A percentile compares a stretch with the other conserved stretches of the same genome.
These are phyloP conservation scores for Poa annua DNA, from an alignment of 176 grass and related monocot genomes.

Conservation along the genomic window DNA sequence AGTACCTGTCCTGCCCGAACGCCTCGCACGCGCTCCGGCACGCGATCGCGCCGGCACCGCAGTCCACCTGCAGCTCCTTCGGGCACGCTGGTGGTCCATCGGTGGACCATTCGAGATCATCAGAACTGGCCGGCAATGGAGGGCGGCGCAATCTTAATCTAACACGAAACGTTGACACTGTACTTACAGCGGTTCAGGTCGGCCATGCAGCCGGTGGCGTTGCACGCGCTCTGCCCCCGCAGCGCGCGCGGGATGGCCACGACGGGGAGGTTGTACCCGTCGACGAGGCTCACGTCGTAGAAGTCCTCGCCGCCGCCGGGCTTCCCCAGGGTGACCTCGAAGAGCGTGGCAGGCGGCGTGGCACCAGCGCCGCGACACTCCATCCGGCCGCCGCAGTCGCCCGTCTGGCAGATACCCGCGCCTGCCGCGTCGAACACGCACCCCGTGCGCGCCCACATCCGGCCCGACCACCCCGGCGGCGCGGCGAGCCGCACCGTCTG, in stretches of 20 bases:
- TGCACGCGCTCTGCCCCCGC: conserved; percentile 54
- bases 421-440: conserved; percentile 81
- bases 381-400: conserved; percentile 76
- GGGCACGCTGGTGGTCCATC: conserved; percentile 50
- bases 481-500: conserved; percentile 61
- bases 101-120: background rate
- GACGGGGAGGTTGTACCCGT: conserved; percentile 71
- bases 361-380: conserved; percentile 72
- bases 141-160: too few relatives aligned
- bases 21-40: conserved; percentile 88
- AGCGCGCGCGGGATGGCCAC: conserved; percentile 59
- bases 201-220: conserved; percentile 75
- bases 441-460: conserved; percentile 87
- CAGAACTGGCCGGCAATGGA: conserved; percentile 5
- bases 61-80: conserved; percentile 65
- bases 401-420: conserved; percentile 75
- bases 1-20: conserved; percentile 83
- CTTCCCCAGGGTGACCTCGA: conserved; percentile 77
- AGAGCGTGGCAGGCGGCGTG: conserved; percentile 72
- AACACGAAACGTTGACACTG: too few relatives aligned
- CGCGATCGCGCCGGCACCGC: conserved; percentile 61
- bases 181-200: conserved; percentile 82
- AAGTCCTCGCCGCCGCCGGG: conserved; percentile 58
- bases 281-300: conserved; percentile 93
- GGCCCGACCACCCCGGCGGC: conserved; percentile 73